phyloP scores from a whole-genome alignment of 2,329 filamentous ascomycete species.

The Alternaria ventricosa region DNA sequence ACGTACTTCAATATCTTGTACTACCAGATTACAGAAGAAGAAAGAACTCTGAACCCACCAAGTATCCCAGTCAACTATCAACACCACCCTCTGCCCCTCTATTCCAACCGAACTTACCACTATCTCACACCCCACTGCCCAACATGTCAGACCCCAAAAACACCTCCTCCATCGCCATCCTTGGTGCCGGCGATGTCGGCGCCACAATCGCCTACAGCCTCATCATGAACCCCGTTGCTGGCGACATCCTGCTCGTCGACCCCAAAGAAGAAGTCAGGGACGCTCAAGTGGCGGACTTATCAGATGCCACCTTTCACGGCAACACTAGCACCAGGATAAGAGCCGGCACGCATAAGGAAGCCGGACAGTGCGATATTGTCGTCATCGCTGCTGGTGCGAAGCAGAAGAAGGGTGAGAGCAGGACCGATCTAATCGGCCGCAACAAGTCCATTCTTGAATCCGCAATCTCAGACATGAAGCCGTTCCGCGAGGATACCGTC shows the following conservation, averaged over 20 bases:
- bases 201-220: constrained; percentile 32
- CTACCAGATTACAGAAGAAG: not conserved
- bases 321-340: constrained; percentile 24
- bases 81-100: not conserved
- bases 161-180: constrained; percentile 29
- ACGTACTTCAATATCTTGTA: constrained; percentile 9
- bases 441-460: constrained; percentile 31
- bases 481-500: constrained; percentile 21
- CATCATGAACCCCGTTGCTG: constrained; percentile 28
- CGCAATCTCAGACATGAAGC: constrained; percentile 28
- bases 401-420: constrained; percentile 30
- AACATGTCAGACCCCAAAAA: constrained; percentile 21
- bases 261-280: constrained; percentile 30
- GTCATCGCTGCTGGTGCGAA: constrained; percentile 30
- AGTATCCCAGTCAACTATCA: not conserved
- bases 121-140: not conserved
- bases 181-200: constrained; percentile 32
- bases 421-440: constrained; percentile 27
- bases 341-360: constrained; percentile 31
- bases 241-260: constrained; percentile 28
- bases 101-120: not conserved
- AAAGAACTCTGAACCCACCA: not conserved
- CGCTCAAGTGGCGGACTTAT: constrained; percentile 27
- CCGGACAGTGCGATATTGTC: constrained; percentile 29
- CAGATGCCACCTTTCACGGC: constrained; percentile 25